phyloP scores from a whole-genome alignment of 345 rosid genomes.

The Chamaenerion angustifolium region DNA sequence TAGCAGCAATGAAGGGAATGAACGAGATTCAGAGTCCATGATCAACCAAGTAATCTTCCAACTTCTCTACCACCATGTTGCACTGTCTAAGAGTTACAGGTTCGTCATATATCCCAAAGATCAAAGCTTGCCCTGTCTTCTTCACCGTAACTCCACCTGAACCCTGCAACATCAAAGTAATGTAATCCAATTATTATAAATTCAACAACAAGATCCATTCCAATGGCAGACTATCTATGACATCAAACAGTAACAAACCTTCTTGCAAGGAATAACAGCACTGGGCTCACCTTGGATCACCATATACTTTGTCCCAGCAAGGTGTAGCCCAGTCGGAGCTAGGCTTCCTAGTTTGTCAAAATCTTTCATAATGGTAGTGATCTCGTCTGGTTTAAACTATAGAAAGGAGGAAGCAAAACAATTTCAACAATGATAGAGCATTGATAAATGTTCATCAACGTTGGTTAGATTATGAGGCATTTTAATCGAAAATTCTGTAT shows the following conservation, averaged over 20 bases:
- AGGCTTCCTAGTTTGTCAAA: neutral
- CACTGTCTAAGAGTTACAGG: neutral
- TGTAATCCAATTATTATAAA: too few relatives aligned
- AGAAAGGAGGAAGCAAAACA: too few relatives aligned
- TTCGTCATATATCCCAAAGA: neutral
- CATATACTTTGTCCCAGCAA: neutral
- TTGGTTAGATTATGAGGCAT: too few relatives aligned
- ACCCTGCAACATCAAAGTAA: neutral
- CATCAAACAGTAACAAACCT: too few relatives aligned
- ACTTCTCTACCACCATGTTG: constrained; percentile 1
- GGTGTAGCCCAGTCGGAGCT: constrained; percentile 2
- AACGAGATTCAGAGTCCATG: neutral
- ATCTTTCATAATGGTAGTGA: constrained; percentile 1
- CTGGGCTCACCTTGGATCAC: too few relatives aligned
- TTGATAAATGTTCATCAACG: too few relatives aligned
- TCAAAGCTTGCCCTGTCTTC: constrained; percentile 1
- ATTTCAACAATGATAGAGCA: too few relatives aligned
- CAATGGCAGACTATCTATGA: neutral
- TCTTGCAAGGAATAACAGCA: neutral
- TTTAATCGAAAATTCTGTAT: too few relatives aligned
- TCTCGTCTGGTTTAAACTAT: neutral
- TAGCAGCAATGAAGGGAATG: neutral
- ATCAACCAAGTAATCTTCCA: constrained; percentile 1
- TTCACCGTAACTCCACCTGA: constrained; percentile 1
- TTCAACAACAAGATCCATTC: too few relatives aligned